Base-by-base conservation (phyloP, 768 basidiomycete species). In the Phlebiopsis flavidoalba region DNA sequence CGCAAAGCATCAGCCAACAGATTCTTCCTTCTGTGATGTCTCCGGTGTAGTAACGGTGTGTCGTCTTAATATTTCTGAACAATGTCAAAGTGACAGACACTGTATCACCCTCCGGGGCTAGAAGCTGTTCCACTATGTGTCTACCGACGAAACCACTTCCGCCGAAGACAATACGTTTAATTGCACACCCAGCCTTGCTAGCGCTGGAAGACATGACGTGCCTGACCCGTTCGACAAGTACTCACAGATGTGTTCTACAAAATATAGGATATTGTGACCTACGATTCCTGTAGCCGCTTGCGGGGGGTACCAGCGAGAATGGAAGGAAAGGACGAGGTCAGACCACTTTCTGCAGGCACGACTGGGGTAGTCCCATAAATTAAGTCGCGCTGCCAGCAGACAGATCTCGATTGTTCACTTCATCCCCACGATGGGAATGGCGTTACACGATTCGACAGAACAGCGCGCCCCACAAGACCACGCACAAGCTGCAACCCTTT, bases 81-180 rank as follows among this genome's bases (percentile, higher is more conserved):
- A 95, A 93, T 61, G 97, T 83, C 76, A 98, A 96, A 70, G 98
- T 90, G 4, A 91, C 88, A 0, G 89, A 83, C 17, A 98, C 93
- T 40, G 81, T 75, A 75, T 92, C 91, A 5, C 85, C 89, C 26
- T 6, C n/a, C 50, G 95, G 83, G 21, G 83, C 86, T 33, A 90
- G 72, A 57, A 98, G 83, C 57, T 86, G 85, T 66, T 95, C 85
- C 33, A 98, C 94, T 66, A 99, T 92, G 69, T 94, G 90, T 61
- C 93, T 79, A 49, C 96, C 94, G 22, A 96, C 78, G 73, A 96
- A 95, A 22, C 94, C 93, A 67, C 91, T 93, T 59, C 95, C 95
- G 22, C 96, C 96, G 69, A 98, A 89, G 69, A 99, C 94, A 59
- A 96, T 76, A 75, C n/a, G n/a, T n/a, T n/a, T 92, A 98, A 2